phyloP scores from a whole-genome alignment of 345 rosid species.

The Eucalyptus sp. region DNA sequence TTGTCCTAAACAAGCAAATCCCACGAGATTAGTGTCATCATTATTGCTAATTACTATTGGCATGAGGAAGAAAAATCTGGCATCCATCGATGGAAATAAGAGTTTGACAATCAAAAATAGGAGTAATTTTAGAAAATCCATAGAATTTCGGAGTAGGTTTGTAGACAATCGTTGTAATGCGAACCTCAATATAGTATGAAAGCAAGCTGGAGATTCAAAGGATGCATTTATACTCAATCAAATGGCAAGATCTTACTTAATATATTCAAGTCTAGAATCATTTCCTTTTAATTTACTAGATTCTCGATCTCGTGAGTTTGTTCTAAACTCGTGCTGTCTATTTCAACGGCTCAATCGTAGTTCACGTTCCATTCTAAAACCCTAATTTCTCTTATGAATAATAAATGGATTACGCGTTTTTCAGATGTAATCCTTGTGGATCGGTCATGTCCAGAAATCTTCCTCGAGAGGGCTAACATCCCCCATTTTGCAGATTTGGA shows the following conservation, averaged over 20 bases:
- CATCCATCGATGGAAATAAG: not conserved
- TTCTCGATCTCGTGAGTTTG: not conserved
- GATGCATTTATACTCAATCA: not conserved
- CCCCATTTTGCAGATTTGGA: not conserved
- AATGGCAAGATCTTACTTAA: not conserved
- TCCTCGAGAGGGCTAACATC: not conserved
- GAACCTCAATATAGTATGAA: not conserved
- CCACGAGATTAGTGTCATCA: no score
- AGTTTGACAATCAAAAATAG: not conserved
- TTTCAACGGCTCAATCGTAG: no score
- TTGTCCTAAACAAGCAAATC: no score
- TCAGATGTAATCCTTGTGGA: not conserved
- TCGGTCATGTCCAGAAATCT: not conserved
- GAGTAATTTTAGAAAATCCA: not conserved
- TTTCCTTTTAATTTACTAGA: not conserved
- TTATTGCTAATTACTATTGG: not conserved
- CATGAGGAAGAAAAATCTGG: not conserved
- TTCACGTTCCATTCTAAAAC: not conserved
- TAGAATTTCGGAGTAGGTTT: not conserved
- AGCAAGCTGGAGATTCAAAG: not conserved
- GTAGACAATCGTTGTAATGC: not conserved
- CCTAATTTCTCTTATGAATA: not conserved
- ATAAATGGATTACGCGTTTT: fast-evolving
- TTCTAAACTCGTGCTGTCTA: not conserved
- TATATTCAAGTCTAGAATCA: not conserved